A percentile compares a stretch with the other conserved stretches of the same genome.
Conservation (phyloP, 306 rosid genomes). For the Canavalia gladiata region DNA sequence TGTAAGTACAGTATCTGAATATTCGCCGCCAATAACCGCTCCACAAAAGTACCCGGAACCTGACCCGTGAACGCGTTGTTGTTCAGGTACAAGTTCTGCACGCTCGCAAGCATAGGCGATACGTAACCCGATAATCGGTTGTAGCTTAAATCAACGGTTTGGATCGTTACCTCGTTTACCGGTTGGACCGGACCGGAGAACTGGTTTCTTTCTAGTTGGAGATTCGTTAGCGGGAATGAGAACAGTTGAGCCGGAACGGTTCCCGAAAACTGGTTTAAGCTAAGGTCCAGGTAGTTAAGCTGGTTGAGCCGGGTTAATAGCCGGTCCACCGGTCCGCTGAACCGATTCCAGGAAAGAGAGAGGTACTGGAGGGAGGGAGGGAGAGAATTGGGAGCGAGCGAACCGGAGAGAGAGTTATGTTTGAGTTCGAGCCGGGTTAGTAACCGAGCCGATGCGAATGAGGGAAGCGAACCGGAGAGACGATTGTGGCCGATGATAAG, state of each 20-base stretch:
- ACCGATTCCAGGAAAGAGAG: constrained; percentile 81
- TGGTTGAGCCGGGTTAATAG: constrained; percentile 64
- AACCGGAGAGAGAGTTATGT: constrained; percentile 83
- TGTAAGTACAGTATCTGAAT: constrained; percentile 80
- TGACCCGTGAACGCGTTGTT: constrained; percentile 84
- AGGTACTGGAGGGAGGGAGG: constrained; percentile 82
- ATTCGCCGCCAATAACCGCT: constrained; percentile 65
- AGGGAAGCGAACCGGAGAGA: constrained; percentile 78
- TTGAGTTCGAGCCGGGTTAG: constrained; percentile 84
- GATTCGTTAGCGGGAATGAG: constrained; percentile 73
- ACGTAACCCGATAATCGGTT: constrained; percentile 72
- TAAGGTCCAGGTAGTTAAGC: constrained; percentile 79
- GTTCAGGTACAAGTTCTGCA: constrained; percentile 83
- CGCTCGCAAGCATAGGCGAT: constrained; percentile 78
- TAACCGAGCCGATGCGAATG: constrained; percentile 61
- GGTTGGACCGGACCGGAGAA: constrained; percentile 77
- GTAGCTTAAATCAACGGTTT: constrained; percentile 85
- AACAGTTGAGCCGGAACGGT: constrained; percentile 72
- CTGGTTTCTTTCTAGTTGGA: constrained; percentile 80
- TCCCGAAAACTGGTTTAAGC: constrained; percentile 86
- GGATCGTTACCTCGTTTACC: constrained; percentile 65
- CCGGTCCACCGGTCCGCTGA: constrained; percentile 72
- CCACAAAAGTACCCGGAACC: constrained; percentile 77
- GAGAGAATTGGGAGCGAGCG: constrained; percentile 66
- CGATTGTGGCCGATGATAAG: constrained; percentile 83